Evolutionary conservation across 345 rosid species (phyloP).

Genomic region (Angophora floribunda): DNA sequence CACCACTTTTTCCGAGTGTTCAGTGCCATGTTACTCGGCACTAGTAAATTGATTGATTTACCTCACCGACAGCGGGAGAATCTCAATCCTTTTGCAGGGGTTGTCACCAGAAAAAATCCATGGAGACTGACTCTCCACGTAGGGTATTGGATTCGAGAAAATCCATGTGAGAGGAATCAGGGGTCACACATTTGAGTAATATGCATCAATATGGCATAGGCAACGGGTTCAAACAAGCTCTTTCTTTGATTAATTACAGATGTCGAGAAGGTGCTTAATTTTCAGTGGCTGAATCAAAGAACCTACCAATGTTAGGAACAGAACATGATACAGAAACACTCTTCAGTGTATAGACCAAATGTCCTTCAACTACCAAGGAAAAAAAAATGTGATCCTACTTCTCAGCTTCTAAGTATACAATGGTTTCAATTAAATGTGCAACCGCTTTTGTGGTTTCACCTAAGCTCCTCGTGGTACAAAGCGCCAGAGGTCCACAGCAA

Average conservation of each 20-base stretch:
- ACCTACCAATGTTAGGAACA: neutral
- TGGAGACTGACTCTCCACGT: neutral
- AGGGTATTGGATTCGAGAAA: neutral
- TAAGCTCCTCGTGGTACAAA: slow-evolving; percentile 39
- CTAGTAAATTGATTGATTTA: neutral
- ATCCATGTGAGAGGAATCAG: neutral
- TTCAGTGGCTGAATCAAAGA: neutral
- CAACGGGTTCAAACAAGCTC: neutral
- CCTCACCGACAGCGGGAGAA: neutral
- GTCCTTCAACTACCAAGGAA: neutral
- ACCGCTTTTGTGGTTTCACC: neutral
- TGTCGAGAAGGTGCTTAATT: neutral
- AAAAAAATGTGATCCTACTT: neutral
- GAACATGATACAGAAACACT: neutral
- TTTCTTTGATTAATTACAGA: neutral
- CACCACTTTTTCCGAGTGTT: neutral
- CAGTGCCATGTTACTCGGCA: neutral
- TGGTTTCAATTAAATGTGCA: neutral
- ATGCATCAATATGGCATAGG: neutral
- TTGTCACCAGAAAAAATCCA: neutral
- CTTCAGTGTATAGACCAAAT: neutral
- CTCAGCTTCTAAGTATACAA: neutral
- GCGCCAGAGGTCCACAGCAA: slow-evolving; percentile 96
- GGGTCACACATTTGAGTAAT: neutral
- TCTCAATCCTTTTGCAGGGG: neutral